Conservation (phyloP, 1,284 basidiomycete species). For the Sphaerobolus stellatus region DNA sequence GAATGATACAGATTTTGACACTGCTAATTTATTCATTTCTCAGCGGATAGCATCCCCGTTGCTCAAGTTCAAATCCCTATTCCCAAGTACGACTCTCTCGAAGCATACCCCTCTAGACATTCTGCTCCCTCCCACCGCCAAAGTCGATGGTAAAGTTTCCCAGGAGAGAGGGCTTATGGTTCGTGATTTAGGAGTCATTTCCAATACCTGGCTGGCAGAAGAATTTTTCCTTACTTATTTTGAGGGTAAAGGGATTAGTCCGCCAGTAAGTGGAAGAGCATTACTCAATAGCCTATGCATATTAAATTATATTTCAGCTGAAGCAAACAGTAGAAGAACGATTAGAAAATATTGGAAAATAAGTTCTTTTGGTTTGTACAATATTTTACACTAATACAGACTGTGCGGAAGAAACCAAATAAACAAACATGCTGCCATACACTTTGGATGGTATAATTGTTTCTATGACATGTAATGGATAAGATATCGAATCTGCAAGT, state of each 20-base stretch:
- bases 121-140: constrained; percentile 48
- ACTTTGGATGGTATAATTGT: too few species aligned
- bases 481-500: too few species aligned
- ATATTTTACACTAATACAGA: neutral
- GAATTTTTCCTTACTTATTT: constrained; percentile 76
- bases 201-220: constrained; percentile 70
- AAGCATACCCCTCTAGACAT: constrained; percentile 70
- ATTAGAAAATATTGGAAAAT: constrained; percentile 2
- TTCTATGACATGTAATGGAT: too few species aligned
- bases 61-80: constrained; percentile 70
- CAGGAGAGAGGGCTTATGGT: constrained; percentile 60
- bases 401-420: too few species aligned
- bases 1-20: neutral
- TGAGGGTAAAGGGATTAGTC: constrained; percentile 66
- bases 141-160: constrained; percentile 22
- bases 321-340: constrained; percentile 36
- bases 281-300: constrained; percentile 10
- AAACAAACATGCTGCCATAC: too few species aligned
- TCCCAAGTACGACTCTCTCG: constrained; percentile 64
- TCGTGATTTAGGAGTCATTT: constrained; percentile 67
- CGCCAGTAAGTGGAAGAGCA: constrained; percentile 51
- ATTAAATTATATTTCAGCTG: constrained; percentile 33
- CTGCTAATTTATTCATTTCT: constrained; percentile 20
- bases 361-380: neutral
- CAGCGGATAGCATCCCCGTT: constrained; percentile 58